Base-by-base conservation (phyloP, 345 rosid genomes). In the Hibiscus trionum region DNA sequence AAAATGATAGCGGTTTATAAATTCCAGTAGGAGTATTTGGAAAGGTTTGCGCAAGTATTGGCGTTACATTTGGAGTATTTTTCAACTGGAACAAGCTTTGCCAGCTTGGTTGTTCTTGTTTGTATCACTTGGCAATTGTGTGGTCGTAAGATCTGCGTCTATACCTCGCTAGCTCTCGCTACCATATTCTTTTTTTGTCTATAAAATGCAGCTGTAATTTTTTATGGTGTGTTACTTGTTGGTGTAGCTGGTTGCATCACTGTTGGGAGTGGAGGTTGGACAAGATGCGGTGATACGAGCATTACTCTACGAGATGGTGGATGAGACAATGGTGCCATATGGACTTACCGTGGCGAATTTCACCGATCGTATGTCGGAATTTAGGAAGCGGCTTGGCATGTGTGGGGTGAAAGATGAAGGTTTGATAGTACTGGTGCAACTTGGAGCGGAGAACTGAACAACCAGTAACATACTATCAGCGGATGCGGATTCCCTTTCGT, bases 221-320 rank as follows among this genome's bases (percentile, higher is more conserved):
- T 59, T 59, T 27, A 59, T 58, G 62, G 62, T 59, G 5, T 27
- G 29, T 5, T 58, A 53, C 33, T 56, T 26, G 19, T 0, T 24
- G 19, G 33, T 27, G 5, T 49, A 26, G 96, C 80, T 91, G 44
- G 89, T 78, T 7, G 85, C 89, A 0, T 78, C 82, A 3, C 80
- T 91, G 15, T 69, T 86, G 76, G 97, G 64, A n/a, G 64, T 29
- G 66, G 96, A 89, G 75, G 70, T 90, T 1, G 95, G 90, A 31
- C 96, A 91, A 74, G 97, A 91, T 71, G 91, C 84, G 16, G 90
- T 84, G 11, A 59, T 89, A 66, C 73, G 91, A 74, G 39, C 91
- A 14, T 61, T 88, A 21, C 76, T 91, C 0, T 86, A 84, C 72
- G 80, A 78, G 77, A 84, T 66, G 70, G 85, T 85, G 0, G 0